Conservation (phyloP, 345 rosid genomes). For the Eutrema heterophyllum region DNA sequence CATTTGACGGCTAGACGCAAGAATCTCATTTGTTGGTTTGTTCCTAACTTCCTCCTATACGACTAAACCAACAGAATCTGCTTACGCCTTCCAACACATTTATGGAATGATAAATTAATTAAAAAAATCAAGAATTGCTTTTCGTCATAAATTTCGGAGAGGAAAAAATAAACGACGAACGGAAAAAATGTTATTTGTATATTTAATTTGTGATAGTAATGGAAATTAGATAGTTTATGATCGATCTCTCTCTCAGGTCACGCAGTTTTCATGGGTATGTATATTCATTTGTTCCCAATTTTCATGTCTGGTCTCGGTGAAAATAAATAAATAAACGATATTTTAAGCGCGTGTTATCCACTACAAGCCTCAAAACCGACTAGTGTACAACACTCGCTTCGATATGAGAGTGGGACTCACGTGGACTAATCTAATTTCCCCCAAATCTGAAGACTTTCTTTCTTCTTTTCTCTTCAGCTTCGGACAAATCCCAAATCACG, state of each 20-base stretch:
- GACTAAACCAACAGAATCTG: background rate
- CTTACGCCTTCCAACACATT: background rate
- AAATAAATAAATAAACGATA: background rate
- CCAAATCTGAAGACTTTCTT: constrained; percentile 26
- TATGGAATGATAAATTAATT: no score
- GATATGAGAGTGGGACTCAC: constrained; percentile 20
- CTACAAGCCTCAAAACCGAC: background rate
- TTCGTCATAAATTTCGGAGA: background rate
- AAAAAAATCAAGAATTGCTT: background rate
- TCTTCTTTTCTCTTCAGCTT: background rate
- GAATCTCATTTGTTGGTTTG: constrained; percentile 6
- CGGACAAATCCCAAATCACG: constrained; percentile 24
- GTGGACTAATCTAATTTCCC: constrained; percentile 6
- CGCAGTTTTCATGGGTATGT: constrained; percentile 13
- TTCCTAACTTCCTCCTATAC: background rate
- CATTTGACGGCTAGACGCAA: background rate
- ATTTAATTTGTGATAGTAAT: background rate
- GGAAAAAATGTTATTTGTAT: no score
- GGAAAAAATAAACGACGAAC: background rate
- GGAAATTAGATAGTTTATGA: background rate
- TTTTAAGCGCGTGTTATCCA: constrained; percentile 21
- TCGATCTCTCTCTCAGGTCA: background rate
- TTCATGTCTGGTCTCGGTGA: background rate
- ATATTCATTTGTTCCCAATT: background rate
- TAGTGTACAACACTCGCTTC: constrained; percentile 13